Evolutionary conservation across 176 grass and related monocot species (phyloP).

Genomic region (Chrysopogon serrulatus): DNA sequence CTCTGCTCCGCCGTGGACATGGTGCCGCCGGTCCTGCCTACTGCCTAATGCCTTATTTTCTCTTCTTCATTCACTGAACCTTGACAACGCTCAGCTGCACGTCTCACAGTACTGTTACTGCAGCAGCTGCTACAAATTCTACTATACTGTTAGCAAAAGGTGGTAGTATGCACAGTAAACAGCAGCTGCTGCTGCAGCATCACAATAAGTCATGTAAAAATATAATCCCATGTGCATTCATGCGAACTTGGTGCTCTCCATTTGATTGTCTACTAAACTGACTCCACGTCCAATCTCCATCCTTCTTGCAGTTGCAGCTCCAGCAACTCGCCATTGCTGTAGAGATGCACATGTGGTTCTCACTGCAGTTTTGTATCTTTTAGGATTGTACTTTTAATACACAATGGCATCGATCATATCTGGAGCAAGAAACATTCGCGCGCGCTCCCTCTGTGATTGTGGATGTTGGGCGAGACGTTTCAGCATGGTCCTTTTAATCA

Average conservation of each 20-base stretch:
- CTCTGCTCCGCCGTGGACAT: neutral
- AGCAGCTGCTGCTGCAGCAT: too few relatives aligned
- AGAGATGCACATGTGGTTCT: neutral
- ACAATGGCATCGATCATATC: neutral
- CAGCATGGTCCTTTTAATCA: conserved; percentile 22
- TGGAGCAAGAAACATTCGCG: neutral
- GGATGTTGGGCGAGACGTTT: neutral
- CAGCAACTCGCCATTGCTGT: neutral
- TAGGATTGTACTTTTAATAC: neutral
- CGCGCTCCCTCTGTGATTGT: neutral
- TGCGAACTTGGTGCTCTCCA: neutral
- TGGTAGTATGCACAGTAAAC: too few relatives aligned
- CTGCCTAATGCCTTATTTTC: neutral
- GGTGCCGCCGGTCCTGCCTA: too few relatives aligned
- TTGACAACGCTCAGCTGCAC: too few relatives aligned
- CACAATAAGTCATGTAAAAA: neutral
- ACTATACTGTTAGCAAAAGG: too few relatives aligned
- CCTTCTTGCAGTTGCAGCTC: neutral
- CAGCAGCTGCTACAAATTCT: too few relatives aligned
- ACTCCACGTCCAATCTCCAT: neutral
- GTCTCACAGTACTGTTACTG: too few relatives aligned
- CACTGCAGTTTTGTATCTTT: neutral
- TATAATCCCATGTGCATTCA: too few relatives aligned
- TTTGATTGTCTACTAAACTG: neutral
- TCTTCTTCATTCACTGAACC: neutral